A percentile compares a stretch with the other conserved stretches of the same genome.
Conservation (phyloP, 306 rosid genomes). For the Dryas octopetala region DNA sequence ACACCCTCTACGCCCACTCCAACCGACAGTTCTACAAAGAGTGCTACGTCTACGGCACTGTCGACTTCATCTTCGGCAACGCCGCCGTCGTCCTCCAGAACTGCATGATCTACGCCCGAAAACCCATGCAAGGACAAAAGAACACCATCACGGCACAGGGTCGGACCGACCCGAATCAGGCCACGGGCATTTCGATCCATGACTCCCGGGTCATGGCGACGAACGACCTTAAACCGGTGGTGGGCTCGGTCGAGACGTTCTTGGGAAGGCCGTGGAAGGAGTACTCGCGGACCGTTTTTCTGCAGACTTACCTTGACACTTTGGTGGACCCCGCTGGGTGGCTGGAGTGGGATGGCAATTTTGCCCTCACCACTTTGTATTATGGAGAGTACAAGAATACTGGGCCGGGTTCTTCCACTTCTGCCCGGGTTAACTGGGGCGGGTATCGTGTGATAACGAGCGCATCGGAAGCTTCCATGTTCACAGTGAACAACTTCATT, state of each 20-base stretch:
- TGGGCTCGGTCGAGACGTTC: conserved; percentile 35
- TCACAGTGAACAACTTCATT: conserved; percentile 41
- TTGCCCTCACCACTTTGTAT: conserved; percentile 48
- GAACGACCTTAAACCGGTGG: conserved; percentile 28
- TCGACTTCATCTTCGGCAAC: conserved; percentile 63
- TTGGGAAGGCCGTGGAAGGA: conserved; percentile 59
- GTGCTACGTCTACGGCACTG: conserved; percentile 53
- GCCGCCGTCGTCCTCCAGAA: conserved; percentile 47
- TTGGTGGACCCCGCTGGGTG: conserved; percentile 55
- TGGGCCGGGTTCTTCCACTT: conserved; percentile 48
- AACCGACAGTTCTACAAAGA: conserved; percentile 59
- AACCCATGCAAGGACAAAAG: conserved; percentile 40
- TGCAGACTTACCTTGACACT: conserved; percentile 30
- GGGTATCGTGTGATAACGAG: conserved; percentile 46
- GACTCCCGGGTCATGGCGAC: conserved; percentile 45
- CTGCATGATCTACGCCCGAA: conserved; percentile 50
- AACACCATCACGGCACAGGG: conserved; percentile 54
- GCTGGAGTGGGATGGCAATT: conserved; percentile 54
- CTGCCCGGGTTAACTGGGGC: conserved; percentile 47
- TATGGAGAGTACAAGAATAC: conserved; percentile 54
- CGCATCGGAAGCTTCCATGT: conserved; percentile 35
- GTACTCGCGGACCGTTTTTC: conserved; percentile 46
- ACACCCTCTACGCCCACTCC: conserved; percentile 58
- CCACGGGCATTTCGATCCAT: conserved; percentile 50
- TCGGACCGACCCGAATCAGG: conserved; percentile 49